phyloP scores from a whole-genome alignment of 371 early-diverging fungal species.

The Saksenaea vasiformis region DNA sequence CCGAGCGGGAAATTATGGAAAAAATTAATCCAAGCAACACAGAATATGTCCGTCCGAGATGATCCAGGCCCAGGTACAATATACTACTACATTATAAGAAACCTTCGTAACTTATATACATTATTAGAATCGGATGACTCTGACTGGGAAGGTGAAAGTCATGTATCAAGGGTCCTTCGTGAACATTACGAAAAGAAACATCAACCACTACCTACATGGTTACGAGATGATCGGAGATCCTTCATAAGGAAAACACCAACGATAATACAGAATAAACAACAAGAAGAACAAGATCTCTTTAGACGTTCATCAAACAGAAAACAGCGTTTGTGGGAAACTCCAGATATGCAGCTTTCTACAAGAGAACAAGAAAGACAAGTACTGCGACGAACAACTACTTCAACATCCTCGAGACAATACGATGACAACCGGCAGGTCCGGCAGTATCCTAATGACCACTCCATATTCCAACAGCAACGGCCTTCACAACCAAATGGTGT shows the following conservation, averaged over 20 bases:
- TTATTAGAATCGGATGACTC: conserved; percentile 59
- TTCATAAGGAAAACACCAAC: background rate
- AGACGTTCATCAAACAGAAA: conserved; percentile 8
- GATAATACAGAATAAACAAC: background rate
- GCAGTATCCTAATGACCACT: background rate
- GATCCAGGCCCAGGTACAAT: conserved; percentile 24
- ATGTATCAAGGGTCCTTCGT: conserved; percentile 53
- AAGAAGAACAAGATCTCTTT: background rate
- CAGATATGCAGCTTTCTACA: conserved; percentile 1
- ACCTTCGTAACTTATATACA: background rate
- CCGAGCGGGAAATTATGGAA: conserved; percentile 8
- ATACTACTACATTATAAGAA: background rate
- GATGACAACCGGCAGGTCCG: background rate
- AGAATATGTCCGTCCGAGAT: background rate
- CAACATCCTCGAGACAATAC: background rate
- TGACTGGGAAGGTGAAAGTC: conserved; percentile 61
- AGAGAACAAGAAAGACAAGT: conserved; percentile 13
- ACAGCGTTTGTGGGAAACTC: conserved; percentile 11
- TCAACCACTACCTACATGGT: conserved; percentile 29
- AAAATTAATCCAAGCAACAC: conserved; percentile 8
- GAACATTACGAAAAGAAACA: conserved; percentile 54
- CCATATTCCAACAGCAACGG: background rate
- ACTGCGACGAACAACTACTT: conserved; percentile 6
- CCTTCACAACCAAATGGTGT: background rate
- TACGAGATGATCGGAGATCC: conserved; percentile 9